Evolutionary conservation across 306 rosid genomes (phyloP).

Genomic region (Vachellia collinsii): DNA sequence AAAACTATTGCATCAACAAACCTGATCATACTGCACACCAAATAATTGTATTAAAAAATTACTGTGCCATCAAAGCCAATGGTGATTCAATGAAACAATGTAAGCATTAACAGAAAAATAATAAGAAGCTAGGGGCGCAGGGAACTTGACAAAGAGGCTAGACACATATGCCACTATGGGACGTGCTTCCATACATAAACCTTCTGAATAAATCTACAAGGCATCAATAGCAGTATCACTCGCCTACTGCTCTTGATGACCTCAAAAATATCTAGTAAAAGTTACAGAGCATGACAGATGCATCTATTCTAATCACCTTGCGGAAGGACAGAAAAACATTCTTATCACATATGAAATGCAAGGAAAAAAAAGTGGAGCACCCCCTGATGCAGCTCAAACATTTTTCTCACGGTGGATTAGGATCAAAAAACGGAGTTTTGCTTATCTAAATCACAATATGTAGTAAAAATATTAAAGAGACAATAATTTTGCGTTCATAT

Average conservation of each 20-base stretch:
- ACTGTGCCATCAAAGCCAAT: constrained; percentile 14
- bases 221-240: too few relatives aligned
- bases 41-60: not conserved
- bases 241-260: constrained; percentile 7
- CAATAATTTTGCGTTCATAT: too few relatives aligned
- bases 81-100: not conserved
- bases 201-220: constrained; percentile 23
- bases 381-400: not conserved
- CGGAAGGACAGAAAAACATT: not conserved
- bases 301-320: constrained; percentile 4
- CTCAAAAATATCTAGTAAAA: not conserved
- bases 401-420: not conserved
- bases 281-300: not conserved
- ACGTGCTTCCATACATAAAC: constrained; percentile 20
- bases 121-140: not conserved
- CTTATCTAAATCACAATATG: not conserved
- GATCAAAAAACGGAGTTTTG: not conserved
- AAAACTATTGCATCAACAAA: constrained; percentile 1
- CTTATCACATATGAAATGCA: not conserved
- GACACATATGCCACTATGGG: not conserved
- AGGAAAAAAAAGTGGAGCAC: constrained; percentile 3
- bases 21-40: not conserved
- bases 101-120: not conserved
- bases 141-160: constrained; percentile 10
- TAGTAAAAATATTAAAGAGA: too few relatives aligned